Evolutionary conservation across 495 filamentous ascomycete species (phyloP), one percentile per base, ranked within the genome.

Genomic region (Margaritispora aquatica): DNA sequence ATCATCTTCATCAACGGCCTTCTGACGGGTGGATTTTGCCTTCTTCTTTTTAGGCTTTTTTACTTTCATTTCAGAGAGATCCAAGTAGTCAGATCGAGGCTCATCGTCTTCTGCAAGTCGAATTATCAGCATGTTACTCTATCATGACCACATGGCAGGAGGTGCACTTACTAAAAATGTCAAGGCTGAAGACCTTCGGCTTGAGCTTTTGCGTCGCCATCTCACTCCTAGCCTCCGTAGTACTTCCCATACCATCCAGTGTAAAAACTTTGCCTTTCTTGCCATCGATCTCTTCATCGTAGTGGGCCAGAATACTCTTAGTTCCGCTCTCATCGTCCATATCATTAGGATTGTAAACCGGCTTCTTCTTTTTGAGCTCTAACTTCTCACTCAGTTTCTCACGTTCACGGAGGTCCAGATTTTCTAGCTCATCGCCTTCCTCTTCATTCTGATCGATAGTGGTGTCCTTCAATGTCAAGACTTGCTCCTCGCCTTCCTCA

Each of bases 11-110:
- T 94, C 88, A 11, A 71, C 71, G 4, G 78, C 76, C 51, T 82
- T 84, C 66, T 86, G 83, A 54, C 88, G 79, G 11, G 88, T 90
- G 41, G 85, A 78, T 65, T 90, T 91, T 8, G 81, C 75, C 74
- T 94, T 96, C 75, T 89, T 94, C 77, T 93, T 97, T 71, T 95
- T 97, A 1, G 90, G 87, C 72, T 97, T 97, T 73, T 87, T 89
- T 59, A 96, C 80, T 70, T 95, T 97, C 64, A 96, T 75, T 63
- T 93, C 88, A 21, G 86, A 87, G 38, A 86, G 70, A 59, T 96
- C 92, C 68, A 92, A 78, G 70, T 97, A 97, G 72, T 98, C 94
- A 19, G 92, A 96, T 5, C 74, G 70, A 2, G 84, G 82, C 8
- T 82, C 80, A n/a, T 82, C 80, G 11, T 87, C 80, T 66, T 85